phyloP scores from a whole-genome alignment of 2,329 filamentous ascomycete genomes.

The Aspergillus floridensis region DNA sequence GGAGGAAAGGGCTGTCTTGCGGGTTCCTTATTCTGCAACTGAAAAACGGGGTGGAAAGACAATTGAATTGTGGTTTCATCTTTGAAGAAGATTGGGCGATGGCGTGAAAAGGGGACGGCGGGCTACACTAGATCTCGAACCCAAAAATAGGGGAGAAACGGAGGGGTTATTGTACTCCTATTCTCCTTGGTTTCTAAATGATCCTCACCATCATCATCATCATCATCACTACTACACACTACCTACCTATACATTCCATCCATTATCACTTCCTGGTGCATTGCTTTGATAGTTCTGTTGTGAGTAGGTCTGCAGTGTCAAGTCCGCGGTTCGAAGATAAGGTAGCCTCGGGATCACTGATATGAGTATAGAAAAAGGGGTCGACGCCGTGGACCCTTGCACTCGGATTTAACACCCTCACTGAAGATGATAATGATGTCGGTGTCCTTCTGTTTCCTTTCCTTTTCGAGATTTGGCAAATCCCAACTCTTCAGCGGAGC shows the following conservation, averaged over 20 bases:
- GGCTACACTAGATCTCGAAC: neutral
- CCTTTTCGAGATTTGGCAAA: too few species aligned
- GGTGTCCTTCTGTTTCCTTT: too few species aligned
- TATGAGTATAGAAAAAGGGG: neutral
- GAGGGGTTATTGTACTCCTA: neutral
- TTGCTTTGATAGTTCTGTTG: neutral
- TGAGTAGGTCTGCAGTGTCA: neutral
- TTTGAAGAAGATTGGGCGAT: neutral
- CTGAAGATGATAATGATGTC: too few species aligned
- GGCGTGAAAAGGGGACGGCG: neutral
- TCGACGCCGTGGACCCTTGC: neutral
- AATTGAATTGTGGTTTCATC: neutral
- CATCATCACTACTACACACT: neutral
- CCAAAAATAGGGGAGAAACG: neutral
- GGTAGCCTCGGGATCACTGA: neutral
- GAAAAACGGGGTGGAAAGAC: neutral
- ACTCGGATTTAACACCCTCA: too few species aligned
- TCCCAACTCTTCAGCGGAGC: too few species aligned
- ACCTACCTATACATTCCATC: neutral
- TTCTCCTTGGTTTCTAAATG: neutral
- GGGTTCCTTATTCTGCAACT: neutral
- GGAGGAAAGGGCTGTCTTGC: neutral
- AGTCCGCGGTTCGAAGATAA: neutral
- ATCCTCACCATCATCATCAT: neutral
- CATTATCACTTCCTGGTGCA: neutral